Base-by-base conservation (phyloP, 163 green algal species). In the Coccomyxa subellipsoidea region DNA sequence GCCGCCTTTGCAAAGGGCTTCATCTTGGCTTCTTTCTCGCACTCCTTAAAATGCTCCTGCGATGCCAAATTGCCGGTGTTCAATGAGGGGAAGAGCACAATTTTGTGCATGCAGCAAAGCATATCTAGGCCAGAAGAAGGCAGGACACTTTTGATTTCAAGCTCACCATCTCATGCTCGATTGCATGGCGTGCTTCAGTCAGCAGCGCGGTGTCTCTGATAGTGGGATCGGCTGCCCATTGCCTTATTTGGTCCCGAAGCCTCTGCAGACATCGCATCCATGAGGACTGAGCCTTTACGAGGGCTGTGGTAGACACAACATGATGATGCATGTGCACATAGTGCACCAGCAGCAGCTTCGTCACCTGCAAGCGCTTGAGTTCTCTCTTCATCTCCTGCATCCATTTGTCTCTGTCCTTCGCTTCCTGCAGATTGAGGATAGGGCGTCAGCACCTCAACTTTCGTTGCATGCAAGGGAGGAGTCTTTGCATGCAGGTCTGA, bases 31-130 rank as follows among this genome's bases (percentile, higher is more conserved):
- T 79, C 73, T 18, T 59, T 54, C 73, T 79, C 73, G 18, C 35
- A 59, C 21, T 54, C 38, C 37, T 79, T 79, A 36, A 79, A 79
- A 27, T 59, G 36, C 73, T 79, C 73, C 73, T 79, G 73, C 73
- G 66, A 18, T 59, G 21, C 8, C 71, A 36, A 9, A 72, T 7
- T 72, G n/a, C n/a, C n/a, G n/a, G n/a, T n/a, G n/a, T n/a, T n/a
- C n/a, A n/a, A n/a, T n/a, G n/a, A n/a, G n/a, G n/a, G n/a, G n/a
- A n/a, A n/a, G n/a, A n/a, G n/a, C n/a, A n/a, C n/a, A n/a, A n/a
- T n/a, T n/a, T n/a, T n/a, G n/a, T n/a, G n/a, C n/a, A n/a, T n/a
- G n/a, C n/a, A n/a, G n/a, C n/a, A n/a, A n/a, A n/a, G n/a, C n/a
- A n/a, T n/a, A n/a, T n/a, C n/a, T 25, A 75, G 66, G 66, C 15